These are phyloP conservation scores for Ophiocordyceps polyrhachis-furcata DNA, from an alignment of 2,329 filamentous ascomycete species.

Conservation along the genomic window DNA sequence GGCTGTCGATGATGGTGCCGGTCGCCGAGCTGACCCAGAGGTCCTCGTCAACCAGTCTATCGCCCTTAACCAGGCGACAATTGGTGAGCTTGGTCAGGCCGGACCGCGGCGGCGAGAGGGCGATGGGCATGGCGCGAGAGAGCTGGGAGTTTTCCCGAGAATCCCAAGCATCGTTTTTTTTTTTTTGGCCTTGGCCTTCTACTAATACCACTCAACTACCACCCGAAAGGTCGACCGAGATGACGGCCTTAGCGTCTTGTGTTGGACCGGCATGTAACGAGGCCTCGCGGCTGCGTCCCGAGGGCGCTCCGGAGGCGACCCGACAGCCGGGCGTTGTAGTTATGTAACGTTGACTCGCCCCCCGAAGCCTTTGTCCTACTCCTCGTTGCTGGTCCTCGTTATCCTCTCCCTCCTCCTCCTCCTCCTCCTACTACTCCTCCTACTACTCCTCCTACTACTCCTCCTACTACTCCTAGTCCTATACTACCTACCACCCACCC, in stretches of 20 bases:
- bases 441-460: no score
- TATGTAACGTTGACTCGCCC: slow-evolving; percentile 6
- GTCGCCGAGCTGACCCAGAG: slow-evolving; percentile 74
- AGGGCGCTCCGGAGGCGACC: not conserved
- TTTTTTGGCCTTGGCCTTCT: not conserved
- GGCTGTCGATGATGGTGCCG: slow-evolving; percentile 63
- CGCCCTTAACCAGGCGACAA: slow-evolving; percentile 55
- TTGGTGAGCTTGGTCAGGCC: slow-evolving; percentile 78
- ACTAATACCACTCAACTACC: not conserved
- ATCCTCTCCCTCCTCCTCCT: no score
- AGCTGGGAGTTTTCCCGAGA: not conserved
- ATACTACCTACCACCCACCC: no score
- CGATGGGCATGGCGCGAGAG: slow-evolving; percentile 25
- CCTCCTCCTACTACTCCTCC: no score
- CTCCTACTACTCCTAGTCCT: no score
- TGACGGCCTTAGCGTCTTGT: not conserved
- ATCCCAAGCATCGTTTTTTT: not conserved
- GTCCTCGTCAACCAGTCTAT: slow-evolving; percentile 52
- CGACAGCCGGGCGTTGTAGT: not conserved
- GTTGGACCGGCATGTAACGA: not conserved
- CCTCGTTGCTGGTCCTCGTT: no score
- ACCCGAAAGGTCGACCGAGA: not conserved
- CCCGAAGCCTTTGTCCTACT: not conserved
- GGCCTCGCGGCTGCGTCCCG: not conserved
- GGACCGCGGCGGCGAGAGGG: slow-evolving; percentile 22